Base-by-base conservation (phyloP, 2,329 filamentous ascomycete species). In the Neonectria magnoliae region DNA sequence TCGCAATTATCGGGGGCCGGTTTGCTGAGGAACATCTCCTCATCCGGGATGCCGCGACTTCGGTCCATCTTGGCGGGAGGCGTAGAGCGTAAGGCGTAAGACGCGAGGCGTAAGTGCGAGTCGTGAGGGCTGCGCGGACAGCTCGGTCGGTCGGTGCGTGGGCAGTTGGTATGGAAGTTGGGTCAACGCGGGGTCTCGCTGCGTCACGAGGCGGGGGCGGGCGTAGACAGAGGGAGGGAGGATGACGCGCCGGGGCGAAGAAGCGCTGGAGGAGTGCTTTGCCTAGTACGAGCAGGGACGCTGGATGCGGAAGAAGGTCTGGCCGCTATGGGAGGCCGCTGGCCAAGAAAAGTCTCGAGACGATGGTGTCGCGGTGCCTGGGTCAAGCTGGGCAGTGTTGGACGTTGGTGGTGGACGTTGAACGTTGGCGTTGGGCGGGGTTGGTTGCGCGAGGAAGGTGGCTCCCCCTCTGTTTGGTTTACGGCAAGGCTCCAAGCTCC, bases 1-100 rank as follows among this genome's bases (percentile, higher is more conserved):
- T 93, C 89, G 65, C 82, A 83, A 51, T 86, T 83, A 11, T 81
- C 78, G 9, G 82, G 81, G 60, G 81, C 76, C n/a, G 85, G 85
- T 55, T 83, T 85, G 76, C 80, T 87, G 80, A 97, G 87, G 82
- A 97, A 95, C 83, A 97, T 91, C 85, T 95, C 93, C 80, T 94
- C 91, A 31, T 93, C 91, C 27, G 91, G 88, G 71, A 90, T 84
- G 73, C 91, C 90, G 76, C 90, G 88, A 71, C 81, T 82, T 66
- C 84, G 81, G 71, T 84, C 82, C 80, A 85, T 87, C 74, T 79
- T 80, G 74, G 62, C 52, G 55, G 61, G 31, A 60, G 60, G 50
- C 51, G 51, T 56, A 55, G 50, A 48, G 59, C 42, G 48, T 57
- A 36, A 59, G 44, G 52, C 29, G 27, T 53, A 29, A 56, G 38